These are phyloP conservation scores for Zea mays DNA, from an alignment of 176 grass and related monocot genomes.

Conservation along the genomic window DNA sequence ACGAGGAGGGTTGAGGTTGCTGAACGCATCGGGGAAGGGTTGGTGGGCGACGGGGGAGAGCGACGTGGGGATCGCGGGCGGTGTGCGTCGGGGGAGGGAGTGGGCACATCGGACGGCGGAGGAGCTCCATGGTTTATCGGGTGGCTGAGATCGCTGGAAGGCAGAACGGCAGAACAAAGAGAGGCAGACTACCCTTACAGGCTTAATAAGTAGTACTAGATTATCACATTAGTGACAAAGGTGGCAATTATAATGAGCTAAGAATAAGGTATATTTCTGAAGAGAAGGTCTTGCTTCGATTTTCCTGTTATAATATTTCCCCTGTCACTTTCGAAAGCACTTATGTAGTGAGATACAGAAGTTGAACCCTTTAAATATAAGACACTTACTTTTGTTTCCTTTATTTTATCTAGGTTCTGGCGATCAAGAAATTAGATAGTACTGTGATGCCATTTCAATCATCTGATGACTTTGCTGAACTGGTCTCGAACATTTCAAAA, in stretches of 20 bases:
- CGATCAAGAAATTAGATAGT: slow-evolving; percentile 88
- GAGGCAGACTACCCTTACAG: too few species aligned
- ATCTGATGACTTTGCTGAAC: slow-evolving; percentile 82
- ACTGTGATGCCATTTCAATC: slow-evolving; percentile 68
- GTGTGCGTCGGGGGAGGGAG: too few species aligned
- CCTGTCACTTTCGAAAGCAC: not conserved
- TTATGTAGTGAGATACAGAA: not conserved
- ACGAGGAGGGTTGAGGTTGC: too few species aligned
- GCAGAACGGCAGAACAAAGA: too few species aligned
- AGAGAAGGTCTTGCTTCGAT: not conserved
- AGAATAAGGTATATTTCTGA: not conserved
- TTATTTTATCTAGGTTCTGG: slow-evolving; percentile 67
- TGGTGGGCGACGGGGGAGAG: too few species aligned
- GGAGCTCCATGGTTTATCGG: too few species aligned
- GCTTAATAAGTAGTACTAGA: too few species aligned
- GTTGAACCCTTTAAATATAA: slow-evolving; percentile 10
- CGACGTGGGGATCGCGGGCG: too few species aligned
- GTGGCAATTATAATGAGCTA: not conserved
- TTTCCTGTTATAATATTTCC: not conserved
- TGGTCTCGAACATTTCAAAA: slow-evolving; percentile 66
- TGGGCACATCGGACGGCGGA: too few species aligned
- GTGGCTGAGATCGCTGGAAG: too few species aligned
- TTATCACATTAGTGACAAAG: slow-evolving; percentile 17
- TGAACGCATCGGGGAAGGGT: too few species aligned
- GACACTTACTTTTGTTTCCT: slow-evolving; percentile 40